Evolutionary conservation across 75 land plant genomes (phyloP).

Genomic region (Ceratopteris richardii): DNA sequence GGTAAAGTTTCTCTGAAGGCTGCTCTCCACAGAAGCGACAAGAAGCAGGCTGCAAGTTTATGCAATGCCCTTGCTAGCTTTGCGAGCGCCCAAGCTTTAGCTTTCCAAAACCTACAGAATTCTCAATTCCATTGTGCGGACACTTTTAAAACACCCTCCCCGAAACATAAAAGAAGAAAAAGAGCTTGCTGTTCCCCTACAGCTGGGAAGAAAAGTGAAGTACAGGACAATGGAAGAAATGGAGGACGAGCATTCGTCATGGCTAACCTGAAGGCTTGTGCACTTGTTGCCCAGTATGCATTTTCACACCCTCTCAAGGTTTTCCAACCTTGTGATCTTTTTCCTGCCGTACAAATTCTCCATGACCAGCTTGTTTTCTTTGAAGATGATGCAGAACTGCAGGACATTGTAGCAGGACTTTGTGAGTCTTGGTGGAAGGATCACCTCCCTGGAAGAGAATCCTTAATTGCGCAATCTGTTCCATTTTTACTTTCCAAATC

Average conservation of each 20-base stretch:
- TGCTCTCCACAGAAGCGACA: conserved; percentile 4
- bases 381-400: conserved; percentile 43
- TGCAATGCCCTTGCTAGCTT: conserved; percentile 1
- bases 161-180: conserved; percentile 5
- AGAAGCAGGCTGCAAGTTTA: not conserved
- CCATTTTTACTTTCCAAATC: conserved; percentile 60
- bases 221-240: not conserved
- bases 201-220: not conserved
- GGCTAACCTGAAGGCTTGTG: conserved; percentile 18
- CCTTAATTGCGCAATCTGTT: conserved; percentile 52
- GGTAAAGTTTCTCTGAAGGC: conserved; percentile 7
- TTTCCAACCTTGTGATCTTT: conserved; percentile 31
- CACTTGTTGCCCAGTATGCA: conserved; percentile 29
- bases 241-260: conserved; percentile 3
- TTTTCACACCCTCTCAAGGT: conserved; percentile 29
- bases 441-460: conserved; percentile 39
- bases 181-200: conserved; percentile 2
- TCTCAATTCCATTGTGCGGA: not conserved
- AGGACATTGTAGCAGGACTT: conserved; percentile 37
- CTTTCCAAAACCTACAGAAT: conserved; percentile 5
- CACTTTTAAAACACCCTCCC: conserved; percentile 3
- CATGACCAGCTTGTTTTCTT: conserved; percentile 57
- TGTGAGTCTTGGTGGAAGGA: conserved; percentile 90
- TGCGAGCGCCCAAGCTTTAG: not conserved
- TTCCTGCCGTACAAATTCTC: conserved; percentile 32